Evolutionary conservation across 1,284 basidiomycete genomes (phyloP).

Genomic region (Coriolopsis trogii): DNA sequence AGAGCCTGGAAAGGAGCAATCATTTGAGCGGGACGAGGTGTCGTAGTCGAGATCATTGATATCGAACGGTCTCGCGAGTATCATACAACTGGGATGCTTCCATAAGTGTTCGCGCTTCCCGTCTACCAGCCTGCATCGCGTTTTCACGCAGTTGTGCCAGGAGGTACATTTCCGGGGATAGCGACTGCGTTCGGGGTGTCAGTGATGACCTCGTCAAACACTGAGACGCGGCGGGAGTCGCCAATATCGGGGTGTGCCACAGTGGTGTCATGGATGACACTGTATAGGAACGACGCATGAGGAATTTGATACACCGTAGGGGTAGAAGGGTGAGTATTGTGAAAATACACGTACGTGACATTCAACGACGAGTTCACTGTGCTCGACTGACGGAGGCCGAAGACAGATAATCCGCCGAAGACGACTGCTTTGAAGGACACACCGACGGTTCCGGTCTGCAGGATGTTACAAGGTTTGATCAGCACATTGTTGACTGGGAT

Average conservation of each 20-base stretch:
- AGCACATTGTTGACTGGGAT: background rate
- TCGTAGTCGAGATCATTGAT: too few species aligned
- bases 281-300: conserved; percentile 1
- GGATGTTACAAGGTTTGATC: background rate
- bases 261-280: conserved; percentile 27
- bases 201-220: conserved; percentile 25
- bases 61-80: too few species aligned
- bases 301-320: background rate
- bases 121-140: too few species aligned
- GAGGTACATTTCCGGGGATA: too few species aligned
- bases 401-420: conserved; percentile 25
- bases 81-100: too few species aligned
- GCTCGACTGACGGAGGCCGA: conserved; percentile 25
- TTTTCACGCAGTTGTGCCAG: too few species aligned
- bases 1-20: too few species aligned
- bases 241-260: conserved; percentile 19
- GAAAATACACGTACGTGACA: conserved; percentile 29
- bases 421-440: conserved; percentile 30
- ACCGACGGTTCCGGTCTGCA: conserved; percentile 32
- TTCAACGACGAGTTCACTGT: conserved; percentile 33
- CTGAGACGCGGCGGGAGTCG: conserved; percentile 28
- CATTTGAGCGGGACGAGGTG: too few species aligned
- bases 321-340: background rate
- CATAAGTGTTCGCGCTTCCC: too few species aligned
- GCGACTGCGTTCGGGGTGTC: conserved; percentile 10